Evolutionary conservation across 78 protist genomes (phyloP).

Genomic region (Speleostelium caveatum): DNA sequence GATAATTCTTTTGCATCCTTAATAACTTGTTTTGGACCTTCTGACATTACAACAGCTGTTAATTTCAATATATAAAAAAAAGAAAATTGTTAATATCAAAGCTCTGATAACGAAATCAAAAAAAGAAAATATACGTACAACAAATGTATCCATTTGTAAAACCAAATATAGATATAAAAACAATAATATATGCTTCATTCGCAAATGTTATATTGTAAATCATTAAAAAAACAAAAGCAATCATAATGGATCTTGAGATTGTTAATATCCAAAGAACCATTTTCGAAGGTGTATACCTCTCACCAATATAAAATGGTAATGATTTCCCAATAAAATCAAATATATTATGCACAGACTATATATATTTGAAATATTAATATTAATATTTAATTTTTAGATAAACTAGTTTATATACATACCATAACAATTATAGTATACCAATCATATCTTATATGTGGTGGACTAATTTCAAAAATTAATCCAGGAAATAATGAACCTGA

Average conservation of each 20-base stretch:
- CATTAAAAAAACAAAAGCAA: constrained; percentile 21
- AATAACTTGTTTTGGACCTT: constrained; percentile 59
- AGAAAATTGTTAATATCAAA: too few species aligned
- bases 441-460: constrained; percentile 13
- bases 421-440: constrained; percentile 24
- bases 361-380: too few species aligned
- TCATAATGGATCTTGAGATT: constrained; percentile 14
- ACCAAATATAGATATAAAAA: constrained; percentile 12
- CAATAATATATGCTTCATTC: constrained; percentile 2
- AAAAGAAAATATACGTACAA: too few species aligned
- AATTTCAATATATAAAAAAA: too few species aligned
- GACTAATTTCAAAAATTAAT: not conserved
- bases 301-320: not conserved
- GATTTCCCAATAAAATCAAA: constrained; percentile 59
- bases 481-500: constrained; percentile 47
- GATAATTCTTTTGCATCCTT: constrained; percentile 22
- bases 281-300: not conserved
- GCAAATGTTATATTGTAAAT: constrained; percentile 7
- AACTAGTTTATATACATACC: too few species aligned
- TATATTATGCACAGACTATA: constrained; percentile 12
- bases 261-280: constrained; percentile 16
- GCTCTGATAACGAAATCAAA: too few species aligned
- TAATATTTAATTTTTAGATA: too few species aligned
- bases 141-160: constrained; percentile 20
- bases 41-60: constrained; percentile 27